Base-by-base conservation (phyloP, 345 rosid genomes). In the Anacardium occidentale region DNA sequence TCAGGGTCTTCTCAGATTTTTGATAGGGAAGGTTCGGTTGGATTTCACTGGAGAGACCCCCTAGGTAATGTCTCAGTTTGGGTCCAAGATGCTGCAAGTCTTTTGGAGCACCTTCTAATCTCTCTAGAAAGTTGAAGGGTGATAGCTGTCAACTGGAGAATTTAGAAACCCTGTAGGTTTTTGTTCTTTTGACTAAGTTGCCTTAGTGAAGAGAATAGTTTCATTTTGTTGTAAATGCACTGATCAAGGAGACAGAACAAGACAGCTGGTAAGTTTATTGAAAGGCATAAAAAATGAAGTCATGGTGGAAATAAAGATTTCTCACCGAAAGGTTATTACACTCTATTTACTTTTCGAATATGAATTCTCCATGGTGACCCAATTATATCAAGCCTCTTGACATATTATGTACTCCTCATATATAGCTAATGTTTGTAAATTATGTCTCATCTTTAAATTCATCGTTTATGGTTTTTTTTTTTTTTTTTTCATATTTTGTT, bases 1-100 rank as follows among this genome's bases (percentile, higher is more conserved):
- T 92, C 76, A 79, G 95, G 12, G 79, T 94, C 77, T 75, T 94
- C 83, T n/a, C 88, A 34, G 98, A 94, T 85, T 94, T 94, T 58
- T 88, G 98, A 7, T 89, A 88, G 77, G 97, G 98, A 18, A 92
- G 86, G 81, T 90, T 92, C 48, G 95, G 97, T 45, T 92, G 85
- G 82, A 71, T 85, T 53, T 87, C 95, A 5, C 75, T 89, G 63
- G 98, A 92, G 83, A 94, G 95, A 79, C 97, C 97, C 65, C 90
- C 94, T 7, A 57, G 78, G 53, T 85, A 77, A 81, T 73, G 68
- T 25, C 15, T 64, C 44, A 0, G 29, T 44, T 34, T 26, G 51
- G 22, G 21, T 34, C 18, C 26, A 4, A 17, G 51, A 52, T 69
- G 55, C n/a, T 24, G 62, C 18, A 9, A 44, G 17, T 42, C 65